Evolutionary conservation across 1,284 basidiomycete species (phyloP), one percentile per base, ranked within the genome.

Genomic region (Mrakiaceae sp.): DNA sequence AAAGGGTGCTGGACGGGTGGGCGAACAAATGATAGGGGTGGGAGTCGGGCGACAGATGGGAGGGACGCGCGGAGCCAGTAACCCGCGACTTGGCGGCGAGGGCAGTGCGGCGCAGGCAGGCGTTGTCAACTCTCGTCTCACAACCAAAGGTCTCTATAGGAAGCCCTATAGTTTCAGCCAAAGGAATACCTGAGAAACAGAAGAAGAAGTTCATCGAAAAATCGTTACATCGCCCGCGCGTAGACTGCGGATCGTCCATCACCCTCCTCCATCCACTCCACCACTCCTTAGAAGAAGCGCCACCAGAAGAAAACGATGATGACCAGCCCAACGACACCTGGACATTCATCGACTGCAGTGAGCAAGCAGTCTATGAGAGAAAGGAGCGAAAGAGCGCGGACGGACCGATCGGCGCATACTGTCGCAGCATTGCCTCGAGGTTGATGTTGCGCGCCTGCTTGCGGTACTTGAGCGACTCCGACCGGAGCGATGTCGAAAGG

Each of bases 381-480:
- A 27, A 27, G 27, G 27, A 27, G 27, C 27, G 27, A 27, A 97
- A 80, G 68, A 95, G 78, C 16, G 80, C 83, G 60, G 94, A 81
- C 16, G 86, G 90, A 62, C 83, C 91, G 63, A 96, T 75, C 7
- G 95, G 95, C 51, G 94, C 96, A 77, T 94, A 99, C 75, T 98
- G 92, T 68, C 95, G 86, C 70, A 96, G 77, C 83, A 98, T 86
- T 6, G 93, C 91, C 70, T 96, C 84, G 59, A 95, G 74, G 74
- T 98, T 98, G 77, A 98, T 91, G 73, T 97, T 91, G 69, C 90
- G 82, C 42, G 95, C 93, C 12, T 93, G 92, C 77, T 91, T 95
- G 66, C 95, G 84, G 78, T 98, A 99, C 78, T 92, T 98, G 78
- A 96, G 89, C 43, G 93, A 96, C 78, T 99, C 95, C 63, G 94